Conservation (phyloP, 148 eudicot genomes). For the Vaccinium darrowii region DNA sequence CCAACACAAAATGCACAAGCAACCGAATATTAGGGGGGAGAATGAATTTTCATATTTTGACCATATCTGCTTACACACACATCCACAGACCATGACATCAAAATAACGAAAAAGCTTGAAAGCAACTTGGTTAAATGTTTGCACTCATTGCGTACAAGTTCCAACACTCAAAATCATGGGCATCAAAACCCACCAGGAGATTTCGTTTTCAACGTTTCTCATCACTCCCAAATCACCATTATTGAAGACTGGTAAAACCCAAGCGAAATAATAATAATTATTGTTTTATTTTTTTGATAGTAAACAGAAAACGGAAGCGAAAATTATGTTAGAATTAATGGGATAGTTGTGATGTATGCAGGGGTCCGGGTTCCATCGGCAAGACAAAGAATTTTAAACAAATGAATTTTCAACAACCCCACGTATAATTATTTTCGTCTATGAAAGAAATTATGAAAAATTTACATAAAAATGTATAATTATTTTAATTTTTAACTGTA, state of each 20-base stretch:
- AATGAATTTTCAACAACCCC: no score
- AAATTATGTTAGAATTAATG: no score
- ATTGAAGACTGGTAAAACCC: neutral
- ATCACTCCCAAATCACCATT: neutral
- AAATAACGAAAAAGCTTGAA: neutral
- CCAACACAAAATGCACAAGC: neutral
- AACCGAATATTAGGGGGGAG: neutral
- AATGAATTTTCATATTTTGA: neutral
- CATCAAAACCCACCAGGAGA: neutral
- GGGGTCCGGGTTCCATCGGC: no score
- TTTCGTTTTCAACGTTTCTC: neutral
- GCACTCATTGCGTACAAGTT: conserved; percentile 8
- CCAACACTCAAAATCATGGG: conserved; percentile 10
- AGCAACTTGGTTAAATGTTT: neutral
- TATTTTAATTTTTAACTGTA: no score
- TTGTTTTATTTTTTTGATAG: no score
- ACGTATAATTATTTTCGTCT: no score
- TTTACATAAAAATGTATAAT: no score
- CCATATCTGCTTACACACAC: neutral
- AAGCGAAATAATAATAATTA: no score
- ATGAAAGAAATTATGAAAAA: no score
- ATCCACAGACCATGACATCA: conserved; percentile 2
- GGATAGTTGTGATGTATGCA: no score
- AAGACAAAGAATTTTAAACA: no score
- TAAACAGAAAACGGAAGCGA: no score